A percentile compares a stretch with the other conserved stretches of the same genome.
Evolutionary conservation across 2,329 filamentous ascomycete species (phyloP).

Genomic region (Nigrospora oryzae): DNA sequence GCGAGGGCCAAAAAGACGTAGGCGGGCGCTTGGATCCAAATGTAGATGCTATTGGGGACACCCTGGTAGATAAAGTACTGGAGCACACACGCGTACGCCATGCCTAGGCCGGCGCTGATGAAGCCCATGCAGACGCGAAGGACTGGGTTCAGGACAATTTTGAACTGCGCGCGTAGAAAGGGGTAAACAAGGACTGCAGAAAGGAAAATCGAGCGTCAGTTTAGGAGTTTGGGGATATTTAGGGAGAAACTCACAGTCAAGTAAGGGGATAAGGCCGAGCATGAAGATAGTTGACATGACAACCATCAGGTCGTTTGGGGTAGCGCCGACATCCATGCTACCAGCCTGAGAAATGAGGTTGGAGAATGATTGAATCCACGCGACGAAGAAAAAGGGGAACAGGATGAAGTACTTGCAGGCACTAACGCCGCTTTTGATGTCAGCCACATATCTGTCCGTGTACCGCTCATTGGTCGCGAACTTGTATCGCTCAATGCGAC

Average conservation of each 20-base stretch:
- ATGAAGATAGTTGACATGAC: constrained; percentile 61
- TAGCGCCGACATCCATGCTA: constrained; percentile 50
- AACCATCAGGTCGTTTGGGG: constrained; percentile 63
- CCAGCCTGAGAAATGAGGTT: constrained; percentile 58
- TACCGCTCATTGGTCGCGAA: constrained; percentile 31
- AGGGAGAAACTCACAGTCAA: constrained; percentile 34
- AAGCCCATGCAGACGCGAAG: constrained; percentile 60
- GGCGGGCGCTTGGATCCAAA: constrained; percentile 48
- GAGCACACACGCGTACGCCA: constrained; percentile 50
- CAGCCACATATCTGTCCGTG: constrained; percentile 44
- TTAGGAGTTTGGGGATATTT: too few species aligned
- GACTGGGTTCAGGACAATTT: constrained; percentile 56
- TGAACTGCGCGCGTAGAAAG: constrained; percentile 42
- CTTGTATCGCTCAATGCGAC: constrained; percentile 55
- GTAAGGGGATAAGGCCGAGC: constrained; percentile 57
- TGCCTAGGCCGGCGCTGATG: constrained; percentile 40
- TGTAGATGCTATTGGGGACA: constrained; percentile 42
- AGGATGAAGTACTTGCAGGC: constrained; percentile 48
- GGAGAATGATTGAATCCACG: constrained; percentile 59
- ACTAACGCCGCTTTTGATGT: constrained; percentile 60
- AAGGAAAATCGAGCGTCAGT: neutral
- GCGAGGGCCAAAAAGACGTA: constrained; percentile 40
- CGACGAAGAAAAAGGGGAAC: constrained; percentile 59
- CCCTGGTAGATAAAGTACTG: constrained; percentile 52
- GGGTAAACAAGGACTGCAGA: constrained; percentile 48